A percentile compares a stretch with the other conserved stretches of the same genome.
Conservation (phyloP, 2,329 filamentous ascomycete species). For the Xylaria digitata region DNA sequence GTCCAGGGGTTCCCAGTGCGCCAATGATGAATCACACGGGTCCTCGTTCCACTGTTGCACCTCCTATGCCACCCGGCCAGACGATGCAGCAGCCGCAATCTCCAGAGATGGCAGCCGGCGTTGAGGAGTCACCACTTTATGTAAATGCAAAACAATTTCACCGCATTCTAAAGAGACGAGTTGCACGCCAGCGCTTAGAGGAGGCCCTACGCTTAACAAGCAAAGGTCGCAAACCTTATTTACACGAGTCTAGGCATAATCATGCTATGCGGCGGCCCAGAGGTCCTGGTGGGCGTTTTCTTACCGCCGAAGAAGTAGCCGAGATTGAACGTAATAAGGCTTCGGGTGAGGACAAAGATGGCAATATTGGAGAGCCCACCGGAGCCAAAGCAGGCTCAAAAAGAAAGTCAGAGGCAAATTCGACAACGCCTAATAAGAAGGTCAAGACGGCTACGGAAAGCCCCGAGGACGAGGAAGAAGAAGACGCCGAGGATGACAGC, state of each 20-base stretch:
- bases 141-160: constrained; percentile 99
- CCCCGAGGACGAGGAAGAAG: constrained; percentile 59
- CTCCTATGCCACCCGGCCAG: constrained; percentile 72
- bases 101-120: constrained; percentile 78
- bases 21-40: constrained; percentile 79
- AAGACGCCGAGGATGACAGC: constrained; percentile 57
- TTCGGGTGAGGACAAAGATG: constrained; percentile 53
- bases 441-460: constrained; percentile 57
- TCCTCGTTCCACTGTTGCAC: constrained; percentile 61
- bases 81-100: constrained; percentile 77
- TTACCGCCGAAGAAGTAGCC: constrained; percentile 95
- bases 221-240: constrained; percentile 95
- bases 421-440: constrained; percentile 64
- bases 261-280: constrained; percentile 96
- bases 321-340: constrained; percentile 79
- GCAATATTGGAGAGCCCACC: constrained; percentile 48
- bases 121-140: constrained; percentile 93
- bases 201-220: constrained; percentile 91
- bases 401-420: constrained; percentile 68
- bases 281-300: constrained; percentile 92
- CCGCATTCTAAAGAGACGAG: constrained; percentile 91
- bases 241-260: constrained; percentile 97
- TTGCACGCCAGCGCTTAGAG: constrained; percentile 92
- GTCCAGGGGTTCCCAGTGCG: constrained; percentile 77
- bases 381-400: constrained; percentile 61